Conservation (phyloP, 148 eudicot species). For the Rhododendron simsii region DNA sequence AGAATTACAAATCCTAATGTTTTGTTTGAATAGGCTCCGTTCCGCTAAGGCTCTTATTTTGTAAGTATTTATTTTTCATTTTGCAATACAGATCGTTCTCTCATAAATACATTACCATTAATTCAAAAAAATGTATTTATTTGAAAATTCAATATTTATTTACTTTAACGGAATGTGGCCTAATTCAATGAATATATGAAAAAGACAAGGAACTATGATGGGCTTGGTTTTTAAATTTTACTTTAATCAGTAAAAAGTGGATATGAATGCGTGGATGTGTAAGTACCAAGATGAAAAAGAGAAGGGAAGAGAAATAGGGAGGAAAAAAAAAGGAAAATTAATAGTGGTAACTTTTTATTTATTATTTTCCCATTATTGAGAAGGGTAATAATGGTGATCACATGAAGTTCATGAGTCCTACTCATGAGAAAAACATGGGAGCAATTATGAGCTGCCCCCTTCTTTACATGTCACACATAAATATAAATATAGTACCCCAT, state of each 20-base stretch:
- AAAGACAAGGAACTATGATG: conserved; percentile 14
- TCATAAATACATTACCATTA: too few species aligned
- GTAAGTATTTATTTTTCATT: too few species aligned
- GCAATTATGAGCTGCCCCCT: conserved; percentile 32
- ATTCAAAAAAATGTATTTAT: too few species aligned
- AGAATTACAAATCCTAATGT: neutral
- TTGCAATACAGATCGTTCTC: too few species aligned
- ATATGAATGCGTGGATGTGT: conserved; percentile 14
- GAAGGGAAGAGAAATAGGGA: neutral
- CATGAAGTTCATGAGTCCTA: conserved; percentile 43
- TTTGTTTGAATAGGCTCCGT: neutral
- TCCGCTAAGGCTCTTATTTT: too few species aligned
- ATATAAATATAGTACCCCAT: neutral
- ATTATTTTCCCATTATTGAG: conserved; percentile 21
- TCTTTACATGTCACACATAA: neutral
- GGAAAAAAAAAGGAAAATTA: neutral
- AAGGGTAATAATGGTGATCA: conserved; percentile 66
- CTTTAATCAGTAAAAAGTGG: conserved; percentile 25
- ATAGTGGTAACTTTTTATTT: neutral
- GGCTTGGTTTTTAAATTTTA: conserved; percentile 5
- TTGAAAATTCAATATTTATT: too few species aligned
- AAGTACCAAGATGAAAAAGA: conserved; percentile 7
- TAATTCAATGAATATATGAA: neutral
- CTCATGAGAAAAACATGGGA: conserved; percentile 40
- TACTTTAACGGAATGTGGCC: too few species aligned